Evolutionary conservation across 768 basidiomycete genomes (phyloP).

Genomic region (Phaffia tasmanica): DNA sequence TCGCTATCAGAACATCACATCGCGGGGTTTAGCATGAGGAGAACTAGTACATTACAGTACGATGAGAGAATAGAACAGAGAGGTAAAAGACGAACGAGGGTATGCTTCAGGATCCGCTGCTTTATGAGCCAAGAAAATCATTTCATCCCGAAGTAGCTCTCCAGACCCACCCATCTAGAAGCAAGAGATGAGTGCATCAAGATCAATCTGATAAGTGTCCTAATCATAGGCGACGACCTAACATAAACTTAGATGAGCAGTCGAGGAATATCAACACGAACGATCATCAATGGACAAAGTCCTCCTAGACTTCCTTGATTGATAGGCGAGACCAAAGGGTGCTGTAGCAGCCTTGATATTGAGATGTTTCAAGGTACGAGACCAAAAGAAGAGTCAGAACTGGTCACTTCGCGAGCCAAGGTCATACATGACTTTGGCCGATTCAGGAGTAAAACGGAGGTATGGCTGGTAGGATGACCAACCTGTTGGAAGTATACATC

Average conservation of each 20-base stretch:
- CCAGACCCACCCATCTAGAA: slow-evolving; percentile 25
- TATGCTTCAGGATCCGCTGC: slow-evolving; percentile 72
- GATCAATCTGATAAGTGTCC: neutral
- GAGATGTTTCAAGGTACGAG: slow-evolving; percentile 49
- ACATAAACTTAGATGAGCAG: too few relatives aligned
- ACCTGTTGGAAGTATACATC: neutral
- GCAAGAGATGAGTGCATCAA: neutral
- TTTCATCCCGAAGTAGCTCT: slow-evolving; percentile 30
- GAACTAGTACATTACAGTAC: too few relatives aligned
- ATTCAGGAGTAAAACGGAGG: neutral
- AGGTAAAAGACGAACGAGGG: slow-evolving; percentile 50
- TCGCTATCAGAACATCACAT: too few relatives aligned
- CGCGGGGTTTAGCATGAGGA: too few relatives aligned
- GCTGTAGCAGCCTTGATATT: slow-evolving; percentile 45
- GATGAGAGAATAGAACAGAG: too few relatives aligned
- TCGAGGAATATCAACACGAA: neutral
- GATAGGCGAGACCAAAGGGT: slow-evolving; percentile 61
- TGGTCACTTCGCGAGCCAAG: neutral
- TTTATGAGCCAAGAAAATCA: slow-evolving; percentile 54
- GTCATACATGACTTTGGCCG: neutral
- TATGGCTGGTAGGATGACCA: too few relatives aligned
- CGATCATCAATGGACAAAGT: slow-evolving; percentile 67
- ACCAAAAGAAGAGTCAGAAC: neutral
- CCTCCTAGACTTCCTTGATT: slow-evolving; percentile 70
- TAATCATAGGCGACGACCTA: too few relatives aligned